Percentiles rank a stretch among this genome's conserved stretches.
Evolutionary conservation across 768 basidiomycete genomes (phyloP).

Genomic region (Sistotremastrum suecicum): DNA sequence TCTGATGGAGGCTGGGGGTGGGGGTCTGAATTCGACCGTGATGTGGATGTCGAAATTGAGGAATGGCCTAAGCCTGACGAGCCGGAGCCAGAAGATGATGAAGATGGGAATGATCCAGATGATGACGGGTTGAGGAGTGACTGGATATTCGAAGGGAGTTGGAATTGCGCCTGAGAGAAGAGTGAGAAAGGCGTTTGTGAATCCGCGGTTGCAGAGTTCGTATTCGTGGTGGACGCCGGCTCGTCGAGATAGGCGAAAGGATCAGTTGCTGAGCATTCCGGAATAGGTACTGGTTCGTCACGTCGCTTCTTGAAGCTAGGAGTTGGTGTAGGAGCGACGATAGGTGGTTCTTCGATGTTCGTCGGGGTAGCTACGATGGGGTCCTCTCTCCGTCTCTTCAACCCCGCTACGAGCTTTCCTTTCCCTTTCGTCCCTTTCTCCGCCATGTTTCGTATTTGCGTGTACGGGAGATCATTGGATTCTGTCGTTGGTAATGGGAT

Average conservation of each 20-base stretch:
- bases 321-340: too few species aligned
- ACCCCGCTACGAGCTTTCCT: slow-evolving; percentile 11
- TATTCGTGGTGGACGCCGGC: neutral
- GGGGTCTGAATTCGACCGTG: slow-evolving; percentile 11
- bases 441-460: slow-evolving; percentile 44
- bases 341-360: too few species aligned
- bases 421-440: slow-evolving; percentile 43
- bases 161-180: neutral
- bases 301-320: too few species aligned
- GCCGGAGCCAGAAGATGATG: too few species aligned
- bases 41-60: neutral
- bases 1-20: slow-evolving; percentile 19
- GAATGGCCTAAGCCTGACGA: neutral
- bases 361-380: too few species aligned
- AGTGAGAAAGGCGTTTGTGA: slow-evolving; percentile 1
- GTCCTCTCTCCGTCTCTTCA: too few species aligned
- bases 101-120: too few species aligned
- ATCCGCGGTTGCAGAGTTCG: neutral
- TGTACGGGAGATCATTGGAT: slow-evolving; percentile 27
- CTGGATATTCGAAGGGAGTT: too few species aligned
- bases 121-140: too few species aligned
- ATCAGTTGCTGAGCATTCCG: too few species aligned
- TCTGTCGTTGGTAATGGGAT: slow-evolving; percentile 20
- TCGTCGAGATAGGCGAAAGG: too few species aligned
- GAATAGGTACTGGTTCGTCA: too few species aligned